These are phyloP conservation scores for Aspergillus awamori DNA, from an alignment of 2,329 filamentous ascomycete genomes.

Conservation along the genomic window DNA sequence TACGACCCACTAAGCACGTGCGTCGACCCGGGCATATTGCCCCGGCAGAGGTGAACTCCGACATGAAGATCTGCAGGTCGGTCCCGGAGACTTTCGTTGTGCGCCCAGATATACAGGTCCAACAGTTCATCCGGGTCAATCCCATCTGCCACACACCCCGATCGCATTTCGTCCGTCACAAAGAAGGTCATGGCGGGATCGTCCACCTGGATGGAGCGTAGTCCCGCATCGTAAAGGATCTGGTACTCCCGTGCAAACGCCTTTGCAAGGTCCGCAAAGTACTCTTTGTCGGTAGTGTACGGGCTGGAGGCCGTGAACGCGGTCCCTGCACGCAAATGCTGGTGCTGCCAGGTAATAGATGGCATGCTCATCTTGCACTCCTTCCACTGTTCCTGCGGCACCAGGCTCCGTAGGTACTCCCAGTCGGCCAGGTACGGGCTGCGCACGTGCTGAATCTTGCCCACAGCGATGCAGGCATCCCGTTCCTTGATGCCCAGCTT, in stretches of 20 bases:
- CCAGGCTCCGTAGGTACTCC: slow-evolving; percentile 50
- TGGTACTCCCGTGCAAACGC: slow-evolving; percentile 61
- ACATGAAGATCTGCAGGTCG: slow-evolving; percentile 69
- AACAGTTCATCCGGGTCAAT: slow-evolving; percentile 68
- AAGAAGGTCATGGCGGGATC: slow-evolving; percentile 58
- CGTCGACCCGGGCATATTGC: slow-evolving; percentile 64
- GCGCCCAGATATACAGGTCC: slow-evolving; percentile 70
- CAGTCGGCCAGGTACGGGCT: slow-evolving; percentile 52
- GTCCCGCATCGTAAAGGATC: slow-evolving; percentile 59
- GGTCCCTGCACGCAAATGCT: slow-evolving; percentile 53
- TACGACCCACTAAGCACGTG: slow-evolving; percentile 57
- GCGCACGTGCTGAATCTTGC: slow-evolving; percentile 2
- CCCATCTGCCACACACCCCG: slow-evolving; percentile 1
- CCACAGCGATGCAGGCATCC: slow-evolving; percentile 7
- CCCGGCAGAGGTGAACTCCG: slow-evolving; percentile 69
- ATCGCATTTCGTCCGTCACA: slow-evolving; percentile 56
- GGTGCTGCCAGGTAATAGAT: slow-evolving; percentile 65
- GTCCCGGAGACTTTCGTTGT: slow-evolving; percentile 67
- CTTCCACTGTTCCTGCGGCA: slow-evolving; percentile 60
- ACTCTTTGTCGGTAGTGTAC: slow-evolving; percentile 57
- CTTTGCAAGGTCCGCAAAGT: slow-evolving; percentile 62
- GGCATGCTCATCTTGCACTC: slow-evolving; percentile 65
- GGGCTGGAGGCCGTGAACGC: slow-evolving; percentile 54
- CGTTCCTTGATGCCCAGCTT: neutral
- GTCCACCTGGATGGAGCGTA: slow-evolving; percentile 64